Evolutionary conservation across 2,329 filamentous ascomycete species (phyloP).

Genomic region (Pseudogymnoascus sp.): DNA sequence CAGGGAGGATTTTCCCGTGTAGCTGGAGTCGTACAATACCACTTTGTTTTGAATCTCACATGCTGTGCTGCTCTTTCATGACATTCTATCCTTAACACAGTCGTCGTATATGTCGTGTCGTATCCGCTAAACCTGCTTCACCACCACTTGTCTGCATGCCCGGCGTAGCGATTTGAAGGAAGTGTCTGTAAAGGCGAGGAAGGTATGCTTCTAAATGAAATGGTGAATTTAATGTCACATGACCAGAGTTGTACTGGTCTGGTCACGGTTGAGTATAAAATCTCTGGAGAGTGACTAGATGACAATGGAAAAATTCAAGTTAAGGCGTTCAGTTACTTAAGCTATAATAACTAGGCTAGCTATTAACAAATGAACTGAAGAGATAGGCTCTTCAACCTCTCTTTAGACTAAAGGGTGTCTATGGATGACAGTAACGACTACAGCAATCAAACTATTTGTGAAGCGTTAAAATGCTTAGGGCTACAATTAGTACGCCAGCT

Average conservation of each 20-base stretch:
- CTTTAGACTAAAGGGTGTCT: no score
- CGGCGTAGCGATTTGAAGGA: background rate
- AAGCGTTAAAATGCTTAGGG: no score
- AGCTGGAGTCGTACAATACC: constrained; percentile 7
- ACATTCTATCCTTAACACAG: background rate
- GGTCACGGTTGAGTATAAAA: background rate
- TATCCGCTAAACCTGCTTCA: background rate
- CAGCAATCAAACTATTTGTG: no score
- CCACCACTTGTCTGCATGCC: background rate
- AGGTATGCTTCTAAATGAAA: background rate
- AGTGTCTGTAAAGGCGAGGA: background rate
- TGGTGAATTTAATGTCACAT: background rate
- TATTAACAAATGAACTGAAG: no score
- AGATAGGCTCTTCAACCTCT: no score
- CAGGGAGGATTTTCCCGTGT: background rate
- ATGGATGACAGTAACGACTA: no score
- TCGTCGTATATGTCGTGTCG: background rate
- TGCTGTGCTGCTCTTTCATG: background rate
- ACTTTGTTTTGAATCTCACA: constrained; percentile 5
- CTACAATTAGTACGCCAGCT: no score
- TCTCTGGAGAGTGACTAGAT: no score
- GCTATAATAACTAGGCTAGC: no score
- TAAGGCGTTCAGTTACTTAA: no score
- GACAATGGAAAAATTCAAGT: no score
- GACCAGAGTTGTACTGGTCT: background rate